Conservation (phyloP, 495 filamentous ascomycete genomes). For the Monascus purpureus region DNA sequence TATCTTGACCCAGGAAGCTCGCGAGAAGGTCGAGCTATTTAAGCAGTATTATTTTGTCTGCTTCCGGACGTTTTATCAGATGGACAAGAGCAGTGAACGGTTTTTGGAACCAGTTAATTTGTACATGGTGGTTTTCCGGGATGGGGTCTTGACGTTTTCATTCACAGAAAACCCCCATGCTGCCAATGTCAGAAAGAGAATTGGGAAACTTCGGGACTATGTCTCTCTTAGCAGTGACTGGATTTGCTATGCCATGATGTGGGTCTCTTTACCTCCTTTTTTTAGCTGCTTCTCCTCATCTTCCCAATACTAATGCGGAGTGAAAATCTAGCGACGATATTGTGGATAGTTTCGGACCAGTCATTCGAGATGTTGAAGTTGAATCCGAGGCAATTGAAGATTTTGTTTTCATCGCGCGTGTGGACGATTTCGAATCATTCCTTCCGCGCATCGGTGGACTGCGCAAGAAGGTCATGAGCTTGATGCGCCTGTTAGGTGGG, state of each 20-base stretch:
- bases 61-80: slow-evolving; percentile 83
- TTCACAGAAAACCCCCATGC: slow-evolving; percentile 76
- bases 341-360: slow-evolving; percentile 85
- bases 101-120: slow-evolving; percentile 85
- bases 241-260: slow-evolving; percentile 99
- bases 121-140: slow-evolving; percentile 92
- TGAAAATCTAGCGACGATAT: slow-evolving; percentile 65
- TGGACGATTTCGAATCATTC: slow-evolving; percentile 75
- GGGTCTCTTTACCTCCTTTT: slow-evolving; percentile 23
- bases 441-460: slow-evolving; percentile 77
- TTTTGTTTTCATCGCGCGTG: slow-evolving; percentile 76
- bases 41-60: slow-evolving; percentile 94
- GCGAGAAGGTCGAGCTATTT: slow-evolving; percentile 97
- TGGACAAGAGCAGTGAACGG: slow-evolving; percentile 61
- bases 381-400: slow-evolving; percentile 93
- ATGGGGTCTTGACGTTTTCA: slow-evolving; percentile 88
- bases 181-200: slow-evolving; percentile 76
- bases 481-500: slow-evolving; percentile 85
- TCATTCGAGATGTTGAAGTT: slow-evolving; percentile 69
- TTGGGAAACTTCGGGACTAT: slow-evolving; percentile 85
- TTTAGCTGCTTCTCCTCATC: too few species aligned
- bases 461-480: slow-evolving; percentile 85
- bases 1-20: slow-evolving; percentile 83
- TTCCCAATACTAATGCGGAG: slow-evolving; percentile 4
- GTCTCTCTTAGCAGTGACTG: slow-evolving; percentile 87